A percentile compares a stretch with the other conserved stretches of the same genome.
Evolutionary conservation across 768 basidiomycete genomes (phyloP).

Genomic region (Lenzites betulinus): DNA sequence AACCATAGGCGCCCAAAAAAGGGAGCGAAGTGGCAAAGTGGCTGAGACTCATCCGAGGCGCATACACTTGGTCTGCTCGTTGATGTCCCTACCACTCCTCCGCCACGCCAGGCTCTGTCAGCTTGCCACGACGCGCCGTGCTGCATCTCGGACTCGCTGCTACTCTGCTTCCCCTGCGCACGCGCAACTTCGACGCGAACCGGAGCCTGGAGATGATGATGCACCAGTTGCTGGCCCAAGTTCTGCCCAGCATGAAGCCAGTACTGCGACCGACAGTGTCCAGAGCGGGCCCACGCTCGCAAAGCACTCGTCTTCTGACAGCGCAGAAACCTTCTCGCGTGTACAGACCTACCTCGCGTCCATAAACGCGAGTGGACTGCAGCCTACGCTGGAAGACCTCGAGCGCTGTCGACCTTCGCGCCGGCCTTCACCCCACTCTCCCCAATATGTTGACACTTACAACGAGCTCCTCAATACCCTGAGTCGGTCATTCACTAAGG

Average conservation of each 20-base stretch:
- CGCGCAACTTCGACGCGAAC: constrained; percentile 6
- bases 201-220: constrained; percentile 2
- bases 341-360: constrained; percentile 60
- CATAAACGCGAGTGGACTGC: constrained; percentile 45
- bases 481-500: constrained; percentile 60
- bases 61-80: constrained; percentile 9
- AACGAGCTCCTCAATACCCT: constrained; percentile 53
- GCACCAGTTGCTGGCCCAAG: constrained; percentile 12
- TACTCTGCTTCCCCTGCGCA: constrained; percentile 3
- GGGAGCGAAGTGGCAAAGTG: neutral
- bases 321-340: constrained; percentile 6
- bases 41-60: neutral
- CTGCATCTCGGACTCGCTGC: constrained; percentile 4
- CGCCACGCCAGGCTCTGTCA: constrained; percentile 15
- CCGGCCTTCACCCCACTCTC: constrained; percentile 43
- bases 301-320: neutral
- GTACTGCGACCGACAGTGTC: neutral
- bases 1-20: neutral
- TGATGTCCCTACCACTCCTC: constrained; percentile 18
- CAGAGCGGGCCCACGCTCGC: neutral
- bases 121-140: constrained; percentile 9
- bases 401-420: constrained; percentile 53
- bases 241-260: neutral
- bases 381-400: constrained; percentile 60
- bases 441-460: constrained; percentile 55